A percentile compares a stretch with the other conserved stretches of the same genome.
Evolutionary conservation across 2,329 filamentous ascomycete species (phyloP).

Genomic region (Metarhizium rileyi): DNA sequence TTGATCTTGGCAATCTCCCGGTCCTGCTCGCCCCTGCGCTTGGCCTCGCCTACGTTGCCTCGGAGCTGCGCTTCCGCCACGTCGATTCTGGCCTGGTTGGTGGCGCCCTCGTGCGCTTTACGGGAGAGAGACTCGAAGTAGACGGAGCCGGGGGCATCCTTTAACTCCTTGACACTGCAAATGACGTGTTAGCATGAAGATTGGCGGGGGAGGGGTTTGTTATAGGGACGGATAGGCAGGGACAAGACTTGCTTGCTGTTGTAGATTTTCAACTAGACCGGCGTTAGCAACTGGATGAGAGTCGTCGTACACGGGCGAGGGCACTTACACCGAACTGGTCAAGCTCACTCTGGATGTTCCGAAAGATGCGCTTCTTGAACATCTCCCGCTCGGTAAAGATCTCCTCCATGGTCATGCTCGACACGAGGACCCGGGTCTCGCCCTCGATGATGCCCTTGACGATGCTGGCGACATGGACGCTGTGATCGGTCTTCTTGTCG

Average conservation of each 20-base stretch:
- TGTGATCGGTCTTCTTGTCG: slow-evolving; percentile 27
- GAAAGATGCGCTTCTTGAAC: slow-evolving; percentile 67
- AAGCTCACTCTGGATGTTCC: slow-evolving; percentile 69
- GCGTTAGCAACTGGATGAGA: slow-evolving; percentile 20
- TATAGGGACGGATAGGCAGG: background rate
- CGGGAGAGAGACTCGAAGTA: slow-evolving; percentile 76
- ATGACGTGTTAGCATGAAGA: background rate
- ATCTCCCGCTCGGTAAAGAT: slow-evolving; percentile 70
- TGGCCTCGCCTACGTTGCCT: slow-evolving; percentile 67
- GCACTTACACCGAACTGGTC: slow-evolving; percentile 47
- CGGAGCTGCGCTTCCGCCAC: slow-evolving; percentile 54
- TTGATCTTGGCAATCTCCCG: slow-evolving; percentile 83
- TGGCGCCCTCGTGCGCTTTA: slow-evolving; percentile 78
- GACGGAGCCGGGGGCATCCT: slow-evolving; percentile 69
- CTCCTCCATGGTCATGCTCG: slow-evolving; percentile 87
- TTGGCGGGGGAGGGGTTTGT: background rate
- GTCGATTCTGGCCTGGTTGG: slow-evolving; percentile 65
- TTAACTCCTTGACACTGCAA: slow-evolving; percentile 60
- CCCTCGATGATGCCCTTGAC: slow-evolving; percentile 87
- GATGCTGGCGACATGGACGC: slow-evolving; percentile 67
- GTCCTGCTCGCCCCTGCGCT: slow-evolving; percentile 71
- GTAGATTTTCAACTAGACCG: slow-evolving; percentile 54
- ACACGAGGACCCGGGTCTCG: slow-evolving; percentile 74
- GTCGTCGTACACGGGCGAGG: background rate
- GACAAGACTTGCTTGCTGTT: slow-evolving; percentile 41